Base-by-base conservation (phyloP, 768 basidiomycete species). In the Mycena chlorophos region DNA sequence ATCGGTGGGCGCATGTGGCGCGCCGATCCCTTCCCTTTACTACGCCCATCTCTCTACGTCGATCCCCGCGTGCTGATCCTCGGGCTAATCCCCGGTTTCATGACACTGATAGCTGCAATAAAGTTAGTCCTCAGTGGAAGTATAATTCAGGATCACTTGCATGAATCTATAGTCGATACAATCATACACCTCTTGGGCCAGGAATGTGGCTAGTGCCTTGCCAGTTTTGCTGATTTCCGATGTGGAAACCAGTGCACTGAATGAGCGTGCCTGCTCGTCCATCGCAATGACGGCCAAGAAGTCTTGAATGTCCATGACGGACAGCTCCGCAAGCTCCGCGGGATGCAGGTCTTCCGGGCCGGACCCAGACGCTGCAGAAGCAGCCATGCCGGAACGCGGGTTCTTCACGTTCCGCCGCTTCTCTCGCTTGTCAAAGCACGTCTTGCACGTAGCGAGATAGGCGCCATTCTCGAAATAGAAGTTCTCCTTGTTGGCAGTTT, bases 161-260 rank as follows among this genome's bases (percentile, higher is more conserved):
- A 25, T 45, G 26, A 52, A 52, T 40, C 22, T 23, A 28, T 52
- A 52, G n/a, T 38, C 51, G 17, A 43, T 52, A 38, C 51, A 52
- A 6, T 31, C 40, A 31, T 38, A 26, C 14, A 52, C 26, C 51
- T 43, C 51, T 13, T 39, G 5, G 16, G 51, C 51, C 43, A 52
- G 43, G 22, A 28, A 26, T 25, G 16, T 26, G 8, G 51, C 51
- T 14, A 43, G 26, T 20, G 23, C 39, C 25, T 52, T 52, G 20
- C 39, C 51, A 10, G 12, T 29, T 27, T 42, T 45, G 17, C 42
- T 20, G 19, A 26, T 20, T 14, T 25, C 22, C 13, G n/a, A 37
- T 25, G 51, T 31, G 28, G 22, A 20, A 26, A 52, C 25, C 8
- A 40, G 16, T 8, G 51, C 51, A 17, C 51, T 38, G 20, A 52